Base-by-base conservation (phyloP, 2,329 filamentous ascomycete species). In the Fusarium hainanense region DNA sequence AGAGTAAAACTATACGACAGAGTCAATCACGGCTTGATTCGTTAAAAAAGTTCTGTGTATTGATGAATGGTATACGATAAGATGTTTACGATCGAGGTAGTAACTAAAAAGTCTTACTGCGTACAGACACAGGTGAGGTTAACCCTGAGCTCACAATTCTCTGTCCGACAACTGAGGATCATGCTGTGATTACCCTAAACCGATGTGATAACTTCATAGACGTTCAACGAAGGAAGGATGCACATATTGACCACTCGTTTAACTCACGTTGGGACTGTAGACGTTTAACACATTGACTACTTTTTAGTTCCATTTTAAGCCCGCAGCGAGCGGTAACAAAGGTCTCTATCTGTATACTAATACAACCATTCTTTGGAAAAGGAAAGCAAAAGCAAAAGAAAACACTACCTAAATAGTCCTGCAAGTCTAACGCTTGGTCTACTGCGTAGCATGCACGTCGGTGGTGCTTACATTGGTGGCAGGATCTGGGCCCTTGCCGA, bases 401-500 rank as follows among this genome's bases (percentile, higher is more conserved):
- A 23, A 23, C 11, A 11, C 14, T 3, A 21, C 9, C 11, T 13
- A 57, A 2, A 14, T 12, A 37, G 10, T 18, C 9, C 16, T n/a
- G 34, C 27, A 13, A 6, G 14, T 13, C 21, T 4, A 37, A 4
- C 20, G n/a, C 23, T 27, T 61, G 61, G 6, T 44, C 54, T n/a
- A 60, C 23, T 9, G 48, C 32, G 21, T 55, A 27, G 37, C 30
- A 23, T 55, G 37, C 6, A 47, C 40, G 21, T 63, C 30, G 5
- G 62, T 55, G 10, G 28, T 40, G 52, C 62, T 70, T 4, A 27
- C 13, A 16, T 55, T 50, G 5, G 30, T 28, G 21, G 20, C 23
- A 27, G 34, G 47, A n/a, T 59, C 58, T 7, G 28, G 32, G 6
- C 44, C 63, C 23, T 60, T 70, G 11, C 67, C 68, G 41, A 70